A percentile compares a stretch with the other conserved stretches of the same genome.
Evolutionary conservation across 1,139 yeast species (phyloP).

Genomic region (Diutina rugosa): DNA sequence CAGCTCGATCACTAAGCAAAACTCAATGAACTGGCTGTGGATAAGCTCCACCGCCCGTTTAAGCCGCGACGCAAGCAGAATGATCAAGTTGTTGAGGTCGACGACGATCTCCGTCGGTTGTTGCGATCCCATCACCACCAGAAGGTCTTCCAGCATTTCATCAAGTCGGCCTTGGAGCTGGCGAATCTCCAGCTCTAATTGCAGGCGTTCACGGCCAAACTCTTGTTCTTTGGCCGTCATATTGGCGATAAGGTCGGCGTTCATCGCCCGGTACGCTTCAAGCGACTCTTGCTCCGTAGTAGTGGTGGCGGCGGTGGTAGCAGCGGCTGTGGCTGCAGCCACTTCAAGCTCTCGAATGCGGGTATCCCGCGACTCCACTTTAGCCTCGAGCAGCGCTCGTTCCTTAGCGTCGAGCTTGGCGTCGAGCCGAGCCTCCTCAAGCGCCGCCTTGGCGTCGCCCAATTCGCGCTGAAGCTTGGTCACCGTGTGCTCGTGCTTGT

Average conservation of each 20-base stretch:
- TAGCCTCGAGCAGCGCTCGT: neutral
- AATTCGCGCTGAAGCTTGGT: neutral
- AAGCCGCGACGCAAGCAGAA: constrained; percentile 11
- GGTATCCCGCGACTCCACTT: neutral
- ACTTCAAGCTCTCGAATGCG: neutral
- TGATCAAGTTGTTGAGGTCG: constrained; percentile 15
- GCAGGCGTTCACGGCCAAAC: constrained; percentile 37
- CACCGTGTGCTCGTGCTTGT: neutral
- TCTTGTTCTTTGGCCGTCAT: constrained; percentile 54
- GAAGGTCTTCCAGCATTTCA: constrained; percentile 36
- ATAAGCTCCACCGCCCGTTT: constrained; percentile 11
- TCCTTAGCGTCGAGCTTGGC: neutral
- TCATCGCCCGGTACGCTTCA: constrained; percentile 26
- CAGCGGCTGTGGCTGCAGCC: neutral
- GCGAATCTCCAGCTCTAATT: constrained; percentile 36
- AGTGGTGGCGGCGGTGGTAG: neutral
- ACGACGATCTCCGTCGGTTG: constrained; percentile 17
- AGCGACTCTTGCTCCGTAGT: constrained; percentile 10
- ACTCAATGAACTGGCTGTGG: constrained; percentile 24
- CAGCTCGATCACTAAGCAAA: constrained; percentile 55
- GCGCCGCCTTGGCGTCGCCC: neutral
- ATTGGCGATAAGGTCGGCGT: constrained; percentile 52
- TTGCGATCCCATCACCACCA: constrained; percentile 30
- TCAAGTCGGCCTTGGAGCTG: constrained; percentile 20
- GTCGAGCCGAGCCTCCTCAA: neutral